Base-by-base conservation (phyloP, 169 alveolate genomes). In the Cryptosporidium baileyi region DNA sequence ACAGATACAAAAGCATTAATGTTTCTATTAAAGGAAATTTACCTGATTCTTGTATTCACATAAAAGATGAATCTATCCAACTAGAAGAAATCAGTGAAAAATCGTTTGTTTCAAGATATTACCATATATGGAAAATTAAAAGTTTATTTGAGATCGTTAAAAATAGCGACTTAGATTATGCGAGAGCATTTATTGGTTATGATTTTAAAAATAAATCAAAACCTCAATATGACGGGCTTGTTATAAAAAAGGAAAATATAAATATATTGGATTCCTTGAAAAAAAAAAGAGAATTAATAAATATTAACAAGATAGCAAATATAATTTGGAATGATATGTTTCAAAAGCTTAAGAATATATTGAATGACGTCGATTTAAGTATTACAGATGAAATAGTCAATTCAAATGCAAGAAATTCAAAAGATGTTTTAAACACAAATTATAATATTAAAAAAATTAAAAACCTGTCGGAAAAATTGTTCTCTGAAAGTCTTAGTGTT, bases 251-350 rank as follows among this genome's bases (percentile, higher is more conserved):
- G 54, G 19, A 32, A 7, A 67, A 74, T 43, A 11, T 54, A 24
- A 40, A 1, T 19, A 19, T 6, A 19, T 13, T 74, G 13, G 52
- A 54, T 24, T 32, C 19, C 6, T 17, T 38, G n/a, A 74, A 74
- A 41, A 74, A 34, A 38, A 52, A 60, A 3, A 8, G 22, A 24
- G 74, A 74, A 24, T 38, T 54, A 4, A 36, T n/a, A 1, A 74
- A 74, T n/a, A 74, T 74, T 3, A 45, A 38, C 15, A 74, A 74
- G 54, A 74, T 74, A 17, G 67, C 85, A 13, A 22, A 26, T 11
- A 52, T 74, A 22, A 74, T 74, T 8, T 74, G 85, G 85, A 74
- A 74, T 26, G 85, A 51, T 22, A 24, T 65, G 17, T 15, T 65
- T 1, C 47, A 49, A 44, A 49, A 44, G 11, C 15, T 47, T 51